phyloP scores from a whole-genome alignment of 2,329 filamentous ascomycete species.

The Fusarium transvaalense region DNA sequence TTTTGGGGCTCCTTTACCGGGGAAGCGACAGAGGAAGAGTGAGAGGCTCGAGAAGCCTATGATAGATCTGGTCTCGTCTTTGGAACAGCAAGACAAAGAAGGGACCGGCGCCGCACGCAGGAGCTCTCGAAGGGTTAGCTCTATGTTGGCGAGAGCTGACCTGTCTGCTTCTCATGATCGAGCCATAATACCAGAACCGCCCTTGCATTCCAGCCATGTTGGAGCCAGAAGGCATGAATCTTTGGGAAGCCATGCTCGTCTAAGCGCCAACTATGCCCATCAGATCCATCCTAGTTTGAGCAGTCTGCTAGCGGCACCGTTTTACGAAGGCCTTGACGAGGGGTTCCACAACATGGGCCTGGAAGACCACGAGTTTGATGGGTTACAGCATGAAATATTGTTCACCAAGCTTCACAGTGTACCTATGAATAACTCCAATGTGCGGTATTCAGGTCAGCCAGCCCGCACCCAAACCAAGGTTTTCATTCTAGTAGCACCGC shows the following conservation, averaged over 20 bases:
- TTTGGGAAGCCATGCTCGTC: slow-evolving; percentile 62
- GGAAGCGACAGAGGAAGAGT: slow-evolving; percentile 66
- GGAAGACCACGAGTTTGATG: slow-evolving; percentile 78
- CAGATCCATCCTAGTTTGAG: slow-evolving; percentile 65
- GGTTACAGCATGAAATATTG: slow-evolving; percentile 77
- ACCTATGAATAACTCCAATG: slow-evolving; percentile 70
- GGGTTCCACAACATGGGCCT: slow-evolving; percentile 79
- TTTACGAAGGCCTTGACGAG: slow-evolving; percentile 78
- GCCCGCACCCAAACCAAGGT: slow-evolving; percentile 70
- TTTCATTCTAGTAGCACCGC: slow-evolving; percentile 74
- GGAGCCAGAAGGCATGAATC: slow-evolving; percentile 77
- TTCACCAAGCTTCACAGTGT: slow-evolving; percentile 78
- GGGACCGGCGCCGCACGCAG: slow-evolving; percentile 65
- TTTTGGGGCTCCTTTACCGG: slow-evolving; percentile 71
- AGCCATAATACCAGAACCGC: slow-evolving; percentile 79
- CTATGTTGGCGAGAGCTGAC: slow-evolving; percentile 87
- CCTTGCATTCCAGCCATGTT: slow-evolving; percentile 55
- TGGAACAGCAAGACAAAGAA: slow-evolving; percentile 75
- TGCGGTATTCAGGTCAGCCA: slow-evolving; percentile 69
- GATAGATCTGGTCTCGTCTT: slow-evolving; percentile 75
- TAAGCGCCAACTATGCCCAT: slow-evolving; percentile 59
- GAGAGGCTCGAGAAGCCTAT: slow-evolving; percentile 65
- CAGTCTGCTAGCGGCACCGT: slow-evolving; percentile 75
- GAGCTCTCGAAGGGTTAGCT: slow-evolving; percentile 86
- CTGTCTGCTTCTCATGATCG: slow-evolving; percentile 87